phyloP scores from a whole-genome alignment of 805 yeast genomes.

The Candida piceae region DNA sequence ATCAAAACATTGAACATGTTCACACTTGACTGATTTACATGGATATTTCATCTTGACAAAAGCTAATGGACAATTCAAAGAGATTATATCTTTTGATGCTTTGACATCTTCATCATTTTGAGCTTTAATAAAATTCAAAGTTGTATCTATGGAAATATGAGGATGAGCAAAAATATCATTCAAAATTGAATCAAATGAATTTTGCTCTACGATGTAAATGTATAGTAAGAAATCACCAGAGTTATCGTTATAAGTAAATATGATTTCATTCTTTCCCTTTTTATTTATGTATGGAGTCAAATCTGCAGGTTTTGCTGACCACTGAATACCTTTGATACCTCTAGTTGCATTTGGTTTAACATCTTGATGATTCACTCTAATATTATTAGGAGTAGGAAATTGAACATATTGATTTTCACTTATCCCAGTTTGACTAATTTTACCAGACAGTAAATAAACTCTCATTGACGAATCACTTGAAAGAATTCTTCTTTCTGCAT shows the following conservation, averaged over 20 bases:
- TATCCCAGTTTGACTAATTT: slow-evolving; percentile 21
- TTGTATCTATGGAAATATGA: slow-evolving; percentile 44
- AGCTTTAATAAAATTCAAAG: slow-evolving; percentile 30
- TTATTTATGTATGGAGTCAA: slow-evolving; percentile 46
- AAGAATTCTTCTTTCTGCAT: slow-evolving; percentile 38
- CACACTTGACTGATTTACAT: slow-evolving; percentile 62
- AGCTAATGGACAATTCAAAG: slow-evolving; percentile 77
- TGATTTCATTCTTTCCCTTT: slow-evolving; percentile 35
- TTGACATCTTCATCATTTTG: slow-evolving; percentile 63
- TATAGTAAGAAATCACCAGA: slow-evolving; percentile 45
- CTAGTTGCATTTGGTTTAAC: slow-evolving; percentile 50
- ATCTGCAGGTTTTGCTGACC: slow-evolving; percentile 81
- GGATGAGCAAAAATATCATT: too few species aligned
- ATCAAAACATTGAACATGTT: slow-evolving; percentile 87
- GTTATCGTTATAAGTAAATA: slow-evolving; percentile 55
- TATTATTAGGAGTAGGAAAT: slow-evolving; percentile 70
- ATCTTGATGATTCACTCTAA: slow-evolving; percentile 49
- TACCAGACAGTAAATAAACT: slow-evolving; percentile 54
- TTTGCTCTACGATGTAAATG: slow-evolving; percentile 55
- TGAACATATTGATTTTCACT: slow-evolving; percentile 34
- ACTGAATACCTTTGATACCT: slow-evolving; percentile 72
- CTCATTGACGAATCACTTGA: slow-evolving; percentile 26
- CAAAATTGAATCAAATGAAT: slow-evolving; percentile 37
- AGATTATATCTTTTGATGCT: slow-evolving; percentile 52
- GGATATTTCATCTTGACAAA: slow-evolving; percentile 68